Evolutionary conservation across 768 basidiomycete genomes (phyloP).

Genomic region (Termitomyces sp.): DNA sequence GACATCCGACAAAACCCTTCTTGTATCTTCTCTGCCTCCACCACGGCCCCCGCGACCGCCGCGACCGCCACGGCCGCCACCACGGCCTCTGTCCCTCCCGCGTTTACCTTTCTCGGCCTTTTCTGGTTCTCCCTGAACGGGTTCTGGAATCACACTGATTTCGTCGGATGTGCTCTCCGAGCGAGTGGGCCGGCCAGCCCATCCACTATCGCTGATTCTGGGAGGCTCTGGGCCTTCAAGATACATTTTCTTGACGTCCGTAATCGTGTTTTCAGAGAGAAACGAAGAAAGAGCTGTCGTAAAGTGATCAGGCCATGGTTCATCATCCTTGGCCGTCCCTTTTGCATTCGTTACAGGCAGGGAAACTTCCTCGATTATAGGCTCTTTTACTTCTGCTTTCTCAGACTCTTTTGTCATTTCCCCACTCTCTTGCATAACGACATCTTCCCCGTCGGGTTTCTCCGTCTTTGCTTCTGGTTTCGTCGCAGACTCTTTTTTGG

Average conservation of each 20-base stretch:
- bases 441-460: constrained; percentile 14
- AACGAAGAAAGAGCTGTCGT: constrained; percentile 50
- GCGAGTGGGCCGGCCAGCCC: constrained; percentile 47
- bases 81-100: constrained; percentile 39
- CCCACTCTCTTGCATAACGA: constrained; percentile 16
- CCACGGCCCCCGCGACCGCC: constrained; percentile 36
- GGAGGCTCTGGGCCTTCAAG: constrained; percentile 81
- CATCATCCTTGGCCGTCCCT: constrained; percentile 20
- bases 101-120: constrained; percentile 26
- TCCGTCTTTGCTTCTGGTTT: constrained; percentile 12
- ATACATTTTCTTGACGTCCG: constrained; percentile 63
- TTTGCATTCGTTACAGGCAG: constrained; percentile 6
- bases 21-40: constrained; percentile 50
- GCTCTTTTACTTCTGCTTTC: constrained; percentile 7
- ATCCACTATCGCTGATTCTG: constrained; percentile 67
- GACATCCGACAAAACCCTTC: constrained; percentile 81
- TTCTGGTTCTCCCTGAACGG: constrained; percentile 18
- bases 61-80: constrained; percentile 38
- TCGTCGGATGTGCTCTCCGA: constrained; percentile 12
- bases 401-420: constrained; percentile 5
- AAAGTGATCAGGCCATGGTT: constrained; percentile 65
- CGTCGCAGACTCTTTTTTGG: constrained; percentile 32
- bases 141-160: constrained; percentile 11
- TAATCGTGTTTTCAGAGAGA: constrained; percentile 55
- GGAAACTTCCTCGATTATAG: constrained; percentile 2